Evolutionary conservation across 1,284 basidiomycete genomes (phyloP), one percentile per base, ranked within the genome.

Genomic region (Rhodotorula sp.): DNA sequence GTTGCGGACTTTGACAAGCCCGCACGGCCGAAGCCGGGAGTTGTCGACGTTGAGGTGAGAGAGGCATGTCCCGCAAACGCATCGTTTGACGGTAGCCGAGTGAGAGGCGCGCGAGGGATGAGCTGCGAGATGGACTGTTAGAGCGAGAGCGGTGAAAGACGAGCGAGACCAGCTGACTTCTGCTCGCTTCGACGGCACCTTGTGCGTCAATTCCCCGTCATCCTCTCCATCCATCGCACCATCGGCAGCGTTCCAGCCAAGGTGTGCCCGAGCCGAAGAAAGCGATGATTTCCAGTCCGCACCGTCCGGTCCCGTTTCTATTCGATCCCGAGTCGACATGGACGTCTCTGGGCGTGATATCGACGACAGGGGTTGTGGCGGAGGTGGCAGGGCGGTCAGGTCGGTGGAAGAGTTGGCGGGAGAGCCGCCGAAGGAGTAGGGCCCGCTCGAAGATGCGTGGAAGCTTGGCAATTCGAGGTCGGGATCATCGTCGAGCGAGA

Each of bases 311-410:
- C 3, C 17, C 8, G 6, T 11, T 4, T 59, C 61, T 8, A 52
- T 44, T 20, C 68, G 56, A 30, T 61, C 54, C 27, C 68, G 48
- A 2, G 56, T 57, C 57, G 68, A 70, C 64, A 70, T 64, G 29
- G 58, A 53, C 8, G 68, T 70, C 13, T 53, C 51, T 1, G 64
- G 68, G 2, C 64, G 61, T 44, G 39, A 44, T 2, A 44, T 13
- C 39, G 39, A 44, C 39, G 13, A 15, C 39, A 44, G n/a, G n/a
- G 8, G 13, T 44, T 44, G 39, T 44, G 39, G 36, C 46, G 57
- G 49, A 22, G 49, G 59, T 17, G 32, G 64, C 47, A 44, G 49
- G n/a, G 36, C 59, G 48, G 59, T 61, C 24, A 53, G 59, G 49
- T 61, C 58, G 32, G 13, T 36, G 58, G 34, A 54, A 36, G 44